Percentiles rank a stretch among this genome's conserved stretches.
phyloP scores from a whole-genome alignment of 306 rosid species.

The Ceratonia siliqua region DNA sequence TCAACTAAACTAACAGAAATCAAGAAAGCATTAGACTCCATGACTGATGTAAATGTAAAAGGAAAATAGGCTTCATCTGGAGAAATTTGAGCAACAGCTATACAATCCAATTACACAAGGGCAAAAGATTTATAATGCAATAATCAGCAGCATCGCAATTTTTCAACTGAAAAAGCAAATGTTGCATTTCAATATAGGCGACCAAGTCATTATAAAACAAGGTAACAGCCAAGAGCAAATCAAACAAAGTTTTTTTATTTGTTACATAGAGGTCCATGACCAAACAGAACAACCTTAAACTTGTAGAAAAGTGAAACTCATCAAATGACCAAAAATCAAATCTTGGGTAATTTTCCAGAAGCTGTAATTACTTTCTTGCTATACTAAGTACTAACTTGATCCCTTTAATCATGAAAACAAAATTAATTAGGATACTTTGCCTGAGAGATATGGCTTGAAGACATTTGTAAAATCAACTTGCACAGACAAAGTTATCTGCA shows the following conservation, averaged over 20 bases:
- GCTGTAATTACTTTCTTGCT: not conserved
- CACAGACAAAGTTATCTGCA: not conserved
- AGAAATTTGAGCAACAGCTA: slow-evolving; percentile 16
- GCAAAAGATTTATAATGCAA: not conserved
- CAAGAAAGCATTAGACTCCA: not conserved
- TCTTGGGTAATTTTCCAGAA: not conserved
- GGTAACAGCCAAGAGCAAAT: slow-evolving; percentile 21
- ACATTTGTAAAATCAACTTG: slow-evolving; percentile 9
- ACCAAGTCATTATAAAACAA: not conserved
- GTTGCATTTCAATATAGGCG: not conserved
- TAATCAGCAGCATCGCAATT: slow-evolving; percentile 14
- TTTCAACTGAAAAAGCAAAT: slow-evolving; percentile 8
- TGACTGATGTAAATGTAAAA: slow-evolving; percentile 9
- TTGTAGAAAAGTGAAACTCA: not conserved
- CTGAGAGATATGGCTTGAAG: not conserved
- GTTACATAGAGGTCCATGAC: no score
- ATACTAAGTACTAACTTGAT: not conserved
- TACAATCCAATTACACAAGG: slow-evolving; percentile 15
- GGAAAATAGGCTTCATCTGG: not conserved
- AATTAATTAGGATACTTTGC: not conserved
- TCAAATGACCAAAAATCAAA: slow-evolving; percentile 10
- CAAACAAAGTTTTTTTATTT: no score
- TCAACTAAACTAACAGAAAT: not conserved
- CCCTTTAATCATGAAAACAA: not conserved
- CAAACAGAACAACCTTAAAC: slow-evolving; percentile 2